Base-by-base conservation (phyloP, 2,329 filamentous ascomycete species). In the Cordyceps militaris region DNA sequence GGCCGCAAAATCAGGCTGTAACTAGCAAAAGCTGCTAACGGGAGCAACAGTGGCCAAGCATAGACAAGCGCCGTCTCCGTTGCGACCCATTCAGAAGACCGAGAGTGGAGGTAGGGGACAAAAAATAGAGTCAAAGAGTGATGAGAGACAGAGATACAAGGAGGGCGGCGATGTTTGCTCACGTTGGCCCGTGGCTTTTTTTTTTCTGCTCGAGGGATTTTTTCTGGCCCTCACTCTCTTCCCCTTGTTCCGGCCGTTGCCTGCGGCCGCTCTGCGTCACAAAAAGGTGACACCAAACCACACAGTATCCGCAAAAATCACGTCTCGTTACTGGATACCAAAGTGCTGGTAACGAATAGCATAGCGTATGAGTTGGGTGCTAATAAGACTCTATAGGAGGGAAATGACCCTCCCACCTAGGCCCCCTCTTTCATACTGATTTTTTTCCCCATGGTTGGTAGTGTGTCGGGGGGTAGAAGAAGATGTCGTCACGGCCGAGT, bases 381-480 rank as follows among this genome's bases (percentile, higher is more conserved):
- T 55, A 55, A 55, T 55, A 55, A 55, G 52, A 55, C 42, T 55
- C 26, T 55, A 30, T 55, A 42, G 34, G 36, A 40, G n/a, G 4
- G 36, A 40, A 42, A 16, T 32, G 49, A 52, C 49, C 36, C 50
- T 52, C 50, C 49, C 36, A 42, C 24, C 16, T 26, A 32, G 11
- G 16, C 36, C 36, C 26, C 38, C 38, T 23, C 38, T 24, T 23
- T 47, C 19, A 16, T 49, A n/a, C n/a, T 16, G 30, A 2, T 3
- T 16, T 24, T 49, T 49, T 24, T 49, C 13, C 14, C 6, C 48
- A 24, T 42, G 38, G 47, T 26, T 52, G 24, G 49, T 46, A 47
- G 43, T 42, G 13, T 40, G 14, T 16, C 8, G 36, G 8, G 24
- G 6, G 14, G 24, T 28, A 16, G 24, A 16, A n/a, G n/a, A n/a